Evolutionary conservation across 2,329 filamentous ascomycete genomes (phyloP).

Genomic region (Fusarium pseudoanthophilum): DNA sequence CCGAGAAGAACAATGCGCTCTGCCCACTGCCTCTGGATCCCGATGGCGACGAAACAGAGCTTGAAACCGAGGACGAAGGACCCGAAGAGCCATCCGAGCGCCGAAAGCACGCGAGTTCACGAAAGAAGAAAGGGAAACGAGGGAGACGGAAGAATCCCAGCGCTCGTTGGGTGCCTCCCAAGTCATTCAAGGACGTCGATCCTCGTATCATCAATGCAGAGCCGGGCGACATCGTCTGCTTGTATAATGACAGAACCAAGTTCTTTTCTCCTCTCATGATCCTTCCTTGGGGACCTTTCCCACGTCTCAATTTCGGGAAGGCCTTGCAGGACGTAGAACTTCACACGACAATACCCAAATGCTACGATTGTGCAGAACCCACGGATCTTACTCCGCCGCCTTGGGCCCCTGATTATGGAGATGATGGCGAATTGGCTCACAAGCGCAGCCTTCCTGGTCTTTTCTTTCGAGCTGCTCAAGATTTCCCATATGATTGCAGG

Average conservation of each 20-base stretch:
- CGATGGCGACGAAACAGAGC: not conserved
- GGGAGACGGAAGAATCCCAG: not conserved
- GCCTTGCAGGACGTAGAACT: not conserved
- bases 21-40: accelerated
- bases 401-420: not conserved
- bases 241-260: not conserved
- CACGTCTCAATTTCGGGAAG: not conserved
- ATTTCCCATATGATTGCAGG: not conserved
- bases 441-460: not conserved
- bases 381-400: not conserved
- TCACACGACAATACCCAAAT: not conserved
- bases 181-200: not conserved
- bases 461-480: not conserved
- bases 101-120: not conserved
- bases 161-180: not conserved
- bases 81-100: not conserved
- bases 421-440: not conserved
- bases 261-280: not conserved
- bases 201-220: not conserved
- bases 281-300: not conserved
- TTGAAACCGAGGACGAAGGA: not conserved
- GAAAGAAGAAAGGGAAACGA: not conserved
- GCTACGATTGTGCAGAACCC: not conserved
- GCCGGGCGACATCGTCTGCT: not conserved
- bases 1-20: not conserved